phyloP scores from a whole-genome alignment of 306 rosid species.

The Inga leiocalycina region DNA sequence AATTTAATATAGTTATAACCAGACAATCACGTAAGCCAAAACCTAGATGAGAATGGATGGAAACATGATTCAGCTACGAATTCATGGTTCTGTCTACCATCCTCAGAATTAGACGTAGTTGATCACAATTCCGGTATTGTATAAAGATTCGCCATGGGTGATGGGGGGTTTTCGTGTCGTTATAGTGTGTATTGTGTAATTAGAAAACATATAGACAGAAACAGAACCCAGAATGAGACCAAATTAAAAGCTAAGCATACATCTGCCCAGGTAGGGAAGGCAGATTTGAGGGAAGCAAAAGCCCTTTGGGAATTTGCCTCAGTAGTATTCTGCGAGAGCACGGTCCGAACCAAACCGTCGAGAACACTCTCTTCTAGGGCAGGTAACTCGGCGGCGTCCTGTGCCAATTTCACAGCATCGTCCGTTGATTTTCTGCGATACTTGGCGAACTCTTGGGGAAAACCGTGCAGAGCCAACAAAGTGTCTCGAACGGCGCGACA shows the following conservation, averaged over 20 bases:
- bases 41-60: background rate
- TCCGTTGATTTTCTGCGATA: conserved; percentile 49
- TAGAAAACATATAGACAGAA: background rate
- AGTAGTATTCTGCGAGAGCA: conserved; percentile 90
- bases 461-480: conserved; percentile 70
- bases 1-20: background rate
- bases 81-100: background rate
- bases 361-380: conserved; percentile 62
- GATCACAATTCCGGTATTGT: background rate
- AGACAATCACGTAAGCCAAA: background rate
- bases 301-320: conserved; percentile 70
- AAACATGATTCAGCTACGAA: background rate
- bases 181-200: background rate
- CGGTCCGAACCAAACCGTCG: conserved; percentile 81
- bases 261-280: conserved; percentile 68
- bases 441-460: conserved; percentile 75
- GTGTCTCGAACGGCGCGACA: conserved; percentile 69
- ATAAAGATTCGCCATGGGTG: background rate
- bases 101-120: background rate
- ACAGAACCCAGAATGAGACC: background rate
- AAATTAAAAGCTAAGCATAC: conserved; percentile 34
- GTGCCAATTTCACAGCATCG: conserved; percentile 30
- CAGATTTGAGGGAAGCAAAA: conserved; percentile 73
- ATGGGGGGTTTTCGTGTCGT: background rate
- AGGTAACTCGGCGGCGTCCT: background rate